phyloP scores from a whole-genome alignment of 1,284 basidiomycete species.

The Cronartium quercuum region DNA sequence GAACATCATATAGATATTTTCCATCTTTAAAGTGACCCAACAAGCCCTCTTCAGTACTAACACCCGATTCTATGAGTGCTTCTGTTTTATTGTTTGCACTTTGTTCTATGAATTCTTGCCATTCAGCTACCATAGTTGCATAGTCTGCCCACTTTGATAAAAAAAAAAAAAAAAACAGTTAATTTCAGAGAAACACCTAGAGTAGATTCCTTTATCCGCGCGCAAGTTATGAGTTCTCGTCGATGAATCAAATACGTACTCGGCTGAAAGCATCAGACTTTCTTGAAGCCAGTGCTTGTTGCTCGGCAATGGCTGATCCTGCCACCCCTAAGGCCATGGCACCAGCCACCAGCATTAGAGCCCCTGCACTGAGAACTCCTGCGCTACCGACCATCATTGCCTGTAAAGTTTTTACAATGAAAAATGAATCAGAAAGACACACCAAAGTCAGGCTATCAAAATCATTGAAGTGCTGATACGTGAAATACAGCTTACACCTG shows the following conservation, averaged over 20 bases:
- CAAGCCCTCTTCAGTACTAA: not conserved
- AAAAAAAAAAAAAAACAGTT: not conserved
- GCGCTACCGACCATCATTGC: not conserved
- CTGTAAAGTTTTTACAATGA: not conserved
- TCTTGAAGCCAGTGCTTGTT: not conserved
- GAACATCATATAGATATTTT: not conserved
- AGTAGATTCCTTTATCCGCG: not conserved
- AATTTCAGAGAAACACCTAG: not conserved
- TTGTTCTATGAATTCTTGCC: not conserved
- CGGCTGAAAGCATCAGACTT: constrained; percentile 28
- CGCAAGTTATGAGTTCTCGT: not conserved
- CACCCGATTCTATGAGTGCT: not conserved
- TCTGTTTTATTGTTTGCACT: not conserved
- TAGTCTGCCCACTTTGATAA: not conserved
- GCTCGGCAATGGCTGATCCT: not conserved
- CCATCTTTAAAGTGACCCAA: not conserved
- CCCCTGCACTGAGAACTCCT: not conserved
- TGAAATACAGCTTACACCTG: not conserved
- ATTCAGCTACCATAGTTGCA: not conserved
- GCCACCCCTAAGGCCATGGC: not conserved
- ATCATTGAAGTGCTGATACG: not conserved
- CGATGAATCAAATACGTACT: constrained; percentile 4
- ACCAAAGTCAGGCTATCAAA: not conserved
- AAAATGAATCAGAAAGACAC: not conserved
- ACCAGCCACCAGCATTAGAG: not conserved